Percentiles rank a stretch among this genome's conserved stretches.
Conservation (phyloP, 306 rosid genomes). For the Cicer judaicum region DNA sequence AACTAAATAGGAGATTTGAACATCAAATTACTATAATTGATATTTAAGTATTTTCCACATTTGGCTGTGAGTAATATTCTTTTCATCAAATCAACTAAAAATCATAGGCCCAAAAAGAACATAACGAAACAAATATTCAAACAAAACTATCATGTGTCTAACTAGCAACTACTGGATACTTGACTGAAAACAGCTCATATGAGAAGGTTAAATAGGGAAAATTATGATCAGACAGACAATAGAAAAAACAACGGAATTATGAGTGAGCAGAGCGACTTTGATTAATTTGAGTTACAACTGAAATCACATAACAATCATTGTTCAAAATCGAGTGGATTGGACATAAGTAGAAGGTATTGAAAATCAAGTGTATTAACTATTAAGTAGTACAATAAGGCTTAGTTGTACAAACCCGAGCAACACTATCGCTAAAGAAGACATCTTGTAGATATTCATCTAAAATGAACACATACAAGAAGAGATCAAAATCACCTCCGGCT, state of each 20-base stretch:
- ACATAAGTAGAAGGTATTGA: background rate
- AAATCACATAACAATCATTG: background rate
- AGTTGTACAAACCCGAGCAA: background rate
- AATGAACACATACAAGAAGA: background rate
- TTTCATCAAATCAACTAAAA: constrained; percentile 28
- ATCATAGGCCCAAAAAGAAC: background rate
- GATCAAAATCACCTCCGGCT: background rate
- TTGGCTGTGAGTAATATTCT: background rate
- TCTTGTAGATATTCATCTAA: too few relatives aligned
- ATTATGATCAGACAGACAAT: background rate
- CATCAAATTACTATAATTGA: background rate
- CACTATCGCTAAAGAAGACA: background rate
- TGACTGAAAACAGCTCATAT: constrained; percentile 4
- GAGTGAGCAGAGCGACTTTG: background rate
- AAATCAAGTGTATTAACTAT: too few relatives aligned
- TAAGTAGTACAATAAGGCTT: too few relatives aligned
- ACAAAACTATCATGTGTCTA: background rate
- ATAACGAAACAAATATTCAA: background rate
- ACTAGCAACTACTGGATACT: constrained; percentile 3
- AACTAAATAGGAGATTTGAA: constrained; percentile 12
- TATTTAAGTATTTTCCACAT: background rate
- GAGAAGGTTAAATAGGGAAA: background rate
- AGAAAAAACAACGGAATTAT: background rate
- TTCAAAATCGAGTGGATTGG: background rate
- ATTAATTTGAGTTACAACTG: background rate